Conservation (phyloP, 2,329 filamentous ascomycete species). For the Colletotrichum plurivorum region DNA sequence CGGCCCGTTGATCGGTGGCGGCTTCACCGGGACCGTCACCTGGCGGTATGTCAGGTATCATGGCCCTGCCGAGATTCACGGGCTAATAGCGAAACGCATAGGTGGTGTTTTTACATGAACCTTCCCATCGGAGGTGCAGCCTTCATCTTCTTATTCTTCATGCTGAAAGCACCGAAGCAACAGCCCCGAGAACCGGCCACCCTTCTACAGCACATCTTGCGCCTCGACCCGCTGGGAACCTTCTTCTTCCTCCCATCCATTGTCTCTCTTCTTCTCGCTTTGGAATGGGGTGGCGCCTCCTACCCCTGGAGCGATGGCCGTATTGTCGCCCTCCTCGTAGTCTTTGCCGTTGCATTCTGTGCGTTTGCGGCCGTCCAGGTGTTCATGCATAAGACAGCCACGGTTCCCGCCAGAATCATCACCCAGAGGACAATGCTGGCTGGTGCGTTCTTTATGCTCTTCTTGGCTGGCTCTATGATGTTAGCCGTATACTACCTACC, state of each 20-base stretch:
- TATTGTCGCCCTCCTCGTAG: constrained; percentile 66
- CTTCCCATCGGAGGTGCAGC: constrained; percentile 68
- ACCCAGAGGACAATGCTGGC: constrained; percentile 68
- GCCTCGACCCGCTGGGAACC: constrained; percentile 72
- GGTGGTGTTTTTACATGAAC: constrained; percentile 73
- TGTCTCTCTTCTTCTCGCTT: constrained; percentile 71
- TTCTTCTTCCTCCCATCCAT: constrained; percentile 72
- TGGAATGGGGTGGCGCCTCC: constrained; percentile 73
- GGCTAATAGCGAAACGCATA: constrained; percentile 22
- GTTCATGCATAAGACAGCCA: constrained; percentile 68
- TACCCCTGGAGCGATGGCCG: constrained; percentile 68
- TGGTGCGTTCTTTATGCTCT: constrained; percentile 61
- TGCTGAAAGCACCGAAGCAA: constrained; percentile 59
- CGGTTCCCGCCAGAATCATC: constrained; percentile 69
- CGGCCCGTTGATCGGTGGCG: constrained; percentile 68
- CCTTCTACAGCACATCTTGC: constrained; percentile 60
- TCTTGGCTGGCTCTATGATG: constrained; percentile 65
- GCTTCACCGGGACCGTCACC: constrained; percentile 61
- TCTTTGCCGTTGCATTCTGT: constrained; percentile 62
- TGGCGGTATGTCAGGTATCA: constrained; percentile 57
- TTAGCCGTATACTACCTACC: constrained; percentile 69
- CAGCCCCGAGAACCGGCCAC: constrained; percentile 48
- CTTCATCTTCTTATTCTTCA: constrained; percentile 62
- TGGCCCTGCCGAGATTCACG: no score
- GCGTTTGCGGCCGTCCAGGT: constrained; percentile 68